Conservation (phyloP, 352 stramenopile species). For the Globisporangium perplexum region DNA sequence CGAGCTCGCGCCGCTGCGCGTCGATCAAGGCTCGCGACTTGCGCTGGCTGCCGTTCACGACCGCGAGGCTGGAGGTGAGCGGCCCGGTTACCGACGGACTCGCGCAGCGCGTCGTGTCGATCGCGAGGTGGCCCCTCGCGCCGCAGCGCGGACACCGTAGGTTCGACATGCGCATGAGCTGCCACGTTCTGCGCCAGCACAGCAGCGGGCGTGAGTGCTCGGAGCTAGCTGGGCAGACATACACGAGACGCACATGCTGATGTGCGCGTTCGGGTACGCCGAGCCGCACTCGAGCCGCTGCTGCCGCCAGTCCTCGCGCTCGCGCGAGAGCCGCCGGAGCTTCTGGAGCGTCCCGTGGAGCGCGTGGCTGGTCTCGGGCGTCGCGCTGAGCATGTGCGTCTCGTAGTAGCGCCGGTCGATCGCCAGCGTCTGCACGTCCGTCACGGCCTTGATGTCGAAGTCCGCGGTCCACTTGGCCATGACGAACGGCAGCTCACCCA, state of each 20-base stretch:
- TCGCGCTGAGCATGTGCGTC: conserved; percentile 41
- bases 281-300: conserved; percentile 67
- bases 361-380: conserved; percentile 33
- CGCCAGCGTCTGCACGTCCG: conserved; percentile 54
- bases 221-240: too few relatives aligned
- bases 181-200: conserved; percentile 40
- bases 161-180: conserved; percentile 75
- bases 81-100: conserved; percentile 12
- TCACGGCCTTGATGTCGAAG: conserved; percentile 68
- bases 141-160: conserved; percentile 54
- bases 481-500: conserved; percentile 54
- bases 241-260: conserved; percentile 48
- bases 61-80: conserved; percentile 7
- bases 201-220: too few relatives aligned
- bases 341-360: conserved; percentile 32
- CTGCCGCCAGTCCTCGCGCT: conserved; percentile 67
- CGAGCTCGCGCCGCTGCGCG: background rate
- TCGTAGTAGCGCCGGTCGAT: conserved; percentile 64
- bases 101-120: conserved; percentile 38
- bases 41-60: conserved; percentile 5
- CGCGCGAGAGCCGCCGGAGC: conserved; percentile 37
- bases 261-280: conserved; percentile 58
- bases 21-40: conserved; percentile 2
- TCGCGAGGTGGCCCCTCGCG: conserved; percentile 41
- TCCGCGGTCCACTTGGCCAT: conserved; percentile 33